Conservation (phyloP, 1,284 basidiomycete genomes). For the Trichosporon sp. region DNA sequence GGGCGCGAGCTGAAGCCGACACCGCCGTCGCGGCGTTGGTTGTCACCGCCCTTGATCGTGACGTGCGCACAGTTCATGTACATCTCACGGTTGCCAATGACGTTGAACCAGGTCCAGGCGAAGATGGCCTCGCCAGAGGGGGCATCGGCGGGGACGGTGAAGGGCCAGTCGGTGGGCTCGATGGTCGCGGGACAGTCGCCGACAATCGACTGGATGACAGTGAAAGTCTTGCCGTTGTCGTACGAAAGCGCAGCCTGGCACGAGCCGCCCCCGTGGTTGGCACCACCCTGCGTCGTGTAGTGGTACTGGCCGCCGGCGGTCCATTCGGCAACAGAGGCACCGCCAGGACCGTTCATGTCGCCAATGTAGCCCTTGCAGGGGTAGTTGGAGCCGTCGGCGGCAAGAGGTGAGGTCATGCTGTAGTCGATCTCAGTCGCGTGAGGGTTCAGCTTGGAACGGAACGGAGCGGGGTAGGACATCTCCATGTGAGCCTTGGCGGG, state of each 20-base stretch:
- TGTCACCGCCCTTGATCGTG: constrained; percentile 41
- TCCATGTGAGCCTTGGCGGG: constrained; percentile 40
- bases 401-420: constrained; percentile 44
- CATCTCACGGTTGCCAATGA: constrained; percentile 45
- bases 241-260: constrained; percentile 50
- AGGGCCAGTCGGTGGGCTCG: constrained; percentile 26
- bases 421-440: constrained; percentile 44
- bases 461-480: constrained; percentile 40
- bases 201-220: constrained; percentile 45
- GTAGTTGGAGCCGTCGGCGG: constrained; percentile 37
- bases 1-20: constrained; percentile 28
- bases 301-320: constrained; percentile 32
- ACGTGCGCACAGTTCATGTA: constrained; percentile 51
- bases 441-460: constrained; percentile 38
- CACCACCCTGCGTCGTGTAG: constrained; percentile 41
- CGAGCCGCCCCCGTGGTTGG: constrained; percentile 49
- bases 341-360: constrained; percentile 16
- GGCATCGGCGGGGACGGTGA: constrained; percentile 44
- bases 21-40: constrained; percentile 22
- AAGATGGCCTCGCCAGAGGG: constrained; percentile 49
- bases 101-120: constrained; percentile 52
- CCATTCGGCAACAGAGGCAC: constrained; percentile 36
- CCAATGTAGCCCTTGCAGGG: constrained; percentile 51
- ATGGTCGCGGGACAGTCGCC: constrained; percentile 45
- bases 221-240: constrained; percentile 49